Base-by-base conservation (phyloP, 306 rosid genomes). In the Vachellia collinsii region DNA sequence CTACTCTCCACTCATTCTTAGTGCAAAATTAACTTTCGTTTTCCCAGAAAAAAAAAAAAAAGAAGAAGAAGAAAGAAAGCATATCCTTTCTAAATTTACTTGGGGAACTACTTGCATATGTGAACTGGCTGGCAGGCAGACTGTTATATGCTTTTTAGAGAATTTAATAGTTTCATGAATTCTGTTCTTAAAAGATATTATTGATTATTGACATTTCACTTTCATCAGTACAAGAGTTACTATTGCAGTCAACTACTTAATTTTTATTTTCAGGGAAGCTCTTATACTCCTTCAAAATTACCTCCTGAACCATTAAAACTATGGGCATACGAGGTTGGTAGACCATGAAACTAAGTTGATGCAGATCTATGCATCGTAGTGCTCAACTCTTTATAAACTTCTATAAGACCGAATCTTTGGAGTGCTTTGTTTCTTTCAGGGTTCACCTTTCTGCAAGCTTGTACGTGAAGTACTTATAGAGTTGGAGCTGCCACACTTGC, bases 311-410 rank as follows among this genome's bases (percentile, higher is more conserved):
- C 98, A 23, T 91, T 96, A 76, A 90, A 86, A 82, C 36, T 96
- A 83, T 96, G 99, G 99, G 97, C 98, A 34, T 96, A 96, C 48
- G 99, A 96, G 98, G 99, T 95, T 75, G 23, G 85, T 86, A 50
- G 46, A 79, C 56, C 64, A 47, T 67, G 34, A 64, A 59, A 19
- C 20, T 37, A 53, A 10, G 5, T 20, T 41, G 46, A 74, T 77
- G 20, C 53, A 74, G 61, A 37, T 36, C 63, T 72, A 23, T 74
- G 42, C 73, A 19, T 61, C 17, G 25, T 53, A 64, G 70, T 69
- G 54, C 63, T 77, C 75, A 67, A 76, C 59, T 36, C 53, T 76
- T 41, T 75, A 10, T 23, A 23, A 81, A 72, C 19, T 61, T 23
- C 29, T 41, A 56, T 36, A 47, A 80, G 39, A 46, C 76, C 34